Conservation (phyloP, 176 grass and related monocot species). For the Themeda triandra region DNA sequence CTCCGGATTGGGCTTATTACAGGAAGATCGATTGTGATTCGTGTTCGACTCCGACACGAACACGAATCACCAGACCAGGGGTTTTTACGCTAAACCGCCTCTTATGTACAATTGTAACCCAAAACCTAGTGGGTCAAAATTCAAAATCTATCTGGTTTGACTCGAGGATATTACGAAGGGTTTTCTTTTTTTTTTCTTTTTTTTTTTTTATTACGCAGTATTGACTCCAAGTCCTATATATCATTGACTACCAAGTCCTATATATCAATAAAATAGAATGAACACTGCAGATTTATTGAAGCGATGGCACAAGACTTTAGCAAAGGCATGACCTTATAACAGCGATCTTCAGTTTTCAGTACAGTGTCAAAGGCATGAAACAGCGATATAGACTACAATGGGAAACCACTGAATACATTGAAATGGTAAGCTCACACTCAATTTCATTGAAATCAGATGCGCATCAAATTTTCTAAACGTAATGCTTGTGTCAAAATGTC, state of each 20-base stretch:
- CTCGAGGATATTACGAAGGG: neutral
- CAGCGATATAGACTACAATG: neutral
- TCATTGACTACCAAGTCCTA: too few relatives aligned
- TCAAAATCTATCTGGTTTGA: too few relatives aligned
- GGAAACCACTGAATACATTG: neutral
- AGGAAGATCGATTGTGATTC: neutral
- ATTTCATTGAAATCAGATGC: neutral
- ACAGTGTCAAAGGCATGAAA: neutral
- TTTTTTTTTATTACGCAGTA: too few relatives aligned
- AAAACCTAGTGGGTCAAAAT: neutral
- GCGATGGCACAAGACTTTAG: too few relatives aligned
- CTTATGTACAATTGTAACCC: neutral
- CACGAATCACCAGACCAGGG: too few relatives aligned
- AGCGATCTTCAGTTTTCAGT: too few relatives aligned
- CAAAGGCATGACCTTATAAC: too few relatives aligned
- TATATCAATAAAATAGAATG: too few relatives aligned
- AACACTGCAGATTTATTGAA: too few relatives aligned
- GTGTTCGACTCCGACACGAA: neutral
- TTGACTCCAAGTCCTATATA: neutral
- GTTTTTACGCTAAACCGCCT: too few relatives aligned
- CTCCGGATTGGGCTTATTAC: too few relatives aligned
- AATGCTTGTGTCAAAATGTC: conserved; percentile 15
- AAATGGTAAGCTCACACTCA: neutral
- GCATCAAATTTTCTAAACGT: neutral
- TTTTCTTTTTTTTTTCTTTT: too few relatives aligned